These are phyloP conservation scores for Tricholoma terreum DNA, from an alignment of 768 basidiomycete species.

Conservation along the genomic window DNA sequence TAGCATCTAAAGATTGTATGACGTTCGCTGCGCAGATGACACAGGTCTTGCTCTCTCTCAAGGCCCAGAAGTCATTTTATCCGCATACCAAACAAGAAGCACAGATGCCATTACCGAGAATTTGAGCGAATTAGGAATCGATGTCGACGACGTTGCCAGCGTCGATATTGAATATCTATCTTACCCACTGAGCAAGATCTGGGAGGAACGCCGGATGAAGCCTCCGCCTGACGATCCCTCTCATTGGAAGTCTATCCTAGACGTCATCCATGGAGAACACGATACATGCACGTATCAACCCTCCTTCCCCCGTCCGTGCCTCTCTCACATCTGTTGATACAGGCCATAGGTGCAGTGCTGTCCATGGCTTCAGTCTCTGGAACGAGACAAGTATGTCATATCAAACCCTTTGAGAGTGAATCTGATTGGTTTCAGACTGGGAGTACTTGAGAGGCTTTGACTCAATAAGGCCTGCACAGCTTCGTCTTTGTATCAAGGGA, in stretches of 20 bases:
- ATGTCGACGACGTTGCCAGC: not conserved
- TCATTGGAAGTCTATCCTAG: slow-evolving; percentile 19
- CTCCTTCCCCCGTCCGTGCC: not conserved
- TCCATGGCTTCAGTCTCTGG: slow-evolving; percentile 14
- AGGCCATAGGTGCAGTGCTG: slow-evolving; percentile 16
- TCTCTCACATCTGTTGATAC: not conserved
- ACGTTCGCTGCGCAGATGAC: not conserved
- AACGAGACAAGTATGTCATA: slow-evolving; percentile 15
- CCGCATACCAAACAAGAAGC: slow-evolving; percentile 7
- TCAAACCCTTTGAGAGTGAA: not conserved
- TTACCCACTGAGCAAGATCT: slow-evolving; percentile 14
- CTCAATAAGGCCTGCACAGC: not conserved
- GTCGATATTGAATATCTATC: slow-evolving; percentile 8
- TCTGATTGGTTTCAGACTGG: slow-evolving; percentile 13
- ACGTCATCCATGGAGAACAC: slow-evolving; percentile 6
- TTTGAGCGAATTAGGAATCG: not conserved
- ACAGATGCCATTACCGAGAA: not conserved
- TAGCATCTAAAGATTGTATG: not conserved
- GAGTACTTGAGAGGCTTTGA: slow-evolving; percentile 10
- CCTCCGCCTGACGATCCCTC: slow-evolving; percentile 11
- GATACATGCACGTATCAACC: slow-evolving; percentile 9
- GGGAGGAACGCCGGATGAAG: slow-evolving; percentile 18
- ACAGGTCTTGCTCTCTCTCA: not conserved
- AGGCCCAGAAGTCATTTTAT: slow-evolving; percentile 10
- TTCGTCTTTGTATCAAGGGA: slow-evolving; percentile 6